phyloP scores from a whole-genome alignment of 257 asterid species.

The Nicotiana benthamiana region DNA sequence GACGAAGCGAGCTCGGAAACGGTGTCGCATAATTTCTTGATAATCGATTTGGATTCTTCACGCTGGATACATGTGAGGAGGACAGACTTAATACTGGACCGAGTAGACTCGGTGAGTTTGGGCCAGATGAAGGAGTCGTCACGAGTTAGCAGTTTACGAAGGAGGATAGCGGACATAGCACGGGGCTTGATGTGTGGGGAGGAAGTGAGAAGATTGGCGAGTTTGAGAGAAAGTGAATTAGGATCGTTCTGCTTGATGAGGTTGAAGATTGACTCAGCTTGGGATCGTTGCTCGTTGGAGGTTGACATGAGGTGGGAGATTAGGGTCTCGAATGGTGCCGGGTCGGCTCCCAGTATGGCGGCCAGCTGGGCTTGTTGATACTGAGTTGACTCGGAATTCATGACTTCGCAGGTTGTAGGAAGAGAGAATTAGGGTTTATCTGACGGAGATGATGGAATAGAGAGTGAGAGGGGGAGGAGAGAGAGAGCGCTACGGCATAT shows the following conservation, averaged over 20 bases:
- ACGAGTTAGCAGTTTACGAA: constrained; percentile 78
- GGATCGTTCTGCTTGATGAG: constrained; percentile 81
- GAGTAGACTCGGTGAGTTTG: constrained; percentile 44
- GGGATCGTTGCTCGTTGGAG: constrained; percentile 77
- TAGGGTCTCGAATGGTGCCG: constrained; percentile 63
- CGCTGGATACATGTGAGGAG: constrained; percentile 52
- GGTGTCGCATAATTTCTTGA: constrained; percentile 77
- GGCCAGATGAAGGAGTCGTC: constrained; percentile 86
- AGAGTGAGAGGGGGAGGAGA: not conserved
- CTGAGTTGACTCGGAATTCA: constrained; percentile 80
- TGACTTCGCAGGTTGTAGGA: constrained; percentile 16
- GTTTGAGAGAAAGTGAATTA: constrained; percentile 59
- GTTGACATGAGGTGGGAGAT: constrained; percentile 81
- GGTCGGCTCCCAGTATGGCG: constrained; percentile 74
- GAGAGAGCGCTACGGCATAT: not conserved
- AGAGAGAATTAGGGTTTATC: constrained; percentile 44
- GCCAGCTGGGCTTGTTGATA: constrained; percentile 66
- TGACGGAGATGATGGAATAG: not conserved
- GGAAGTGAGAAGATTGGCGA: constrained; percentile 52
- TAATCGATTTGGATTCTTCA: constrained; percentile 55
- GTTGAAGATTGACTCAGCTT: constrained; percentile 82
- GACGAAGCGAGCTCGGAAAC: constrained; percentile 87
- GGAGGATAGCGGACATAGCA: constrained; percentile 75
- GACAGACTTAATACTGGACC: constrained; percentile 45
- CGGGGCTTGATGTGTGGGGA: constrained; percentile 59